These are phyloP conservation scores for Trypanosoma mega DNA, from an alignment of 208 protist genomes.

Conservation along the genomic window DNA sequence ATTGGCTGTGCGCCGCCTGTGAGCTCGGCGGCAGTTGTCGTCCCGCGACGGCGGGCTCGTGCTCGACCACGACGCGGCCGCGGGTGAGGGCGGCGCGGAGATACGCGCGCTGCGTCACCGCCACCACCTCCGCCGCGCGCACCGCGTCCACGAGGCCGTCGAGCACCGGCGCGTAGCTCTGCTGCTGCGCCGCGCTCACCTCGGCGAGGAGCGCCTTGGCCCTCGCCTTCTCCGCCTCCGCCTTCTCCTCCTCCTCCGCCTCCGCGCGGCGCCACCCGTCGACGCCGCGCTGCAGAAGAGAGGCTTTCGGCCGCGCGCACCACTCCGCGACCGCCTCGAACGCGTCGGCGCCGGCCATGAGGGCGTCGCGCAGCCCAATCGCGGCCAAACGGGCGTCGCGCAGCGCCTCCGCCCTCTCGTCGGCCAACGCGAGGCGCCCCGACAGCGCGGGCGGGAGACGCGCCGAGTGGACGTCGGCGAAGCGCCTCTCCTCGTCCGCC, in stretches of 20 bases:
- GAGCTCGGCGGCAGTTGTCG: conserved; percentile 2
- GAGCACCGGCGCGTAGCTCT: conserved; percentile 18
- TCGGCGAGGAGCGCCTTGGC: conserved; percentile 15
- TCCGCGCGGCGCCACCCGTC: neutral
- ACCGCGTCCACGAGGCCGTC: conserved; percentile 14
- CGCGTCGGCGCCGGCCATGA: conserved; percentile 18
- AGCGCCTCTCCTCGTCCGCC: conserved; percentile 22
- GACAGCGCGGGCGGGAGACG: conserved; percentile 28
- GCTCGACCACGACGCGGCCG: conserved; percentile 12
- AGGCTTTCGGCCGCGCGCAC: neutral
- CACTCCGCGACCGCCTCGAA: conserved; percentile 16
- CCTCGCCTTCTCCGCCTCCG: neutral
- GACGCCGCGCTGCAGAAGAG: conserved; percentile 1
- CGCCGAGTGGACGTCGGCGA: conserved; percentile 20
- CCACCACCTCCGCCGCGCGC: neutral
- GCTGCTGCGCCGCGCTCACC: conserved; percentile 9
- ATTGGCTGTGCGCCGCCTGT: conserved; percentile 9
- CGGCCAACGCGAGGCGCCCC: conserved; percentile 9
- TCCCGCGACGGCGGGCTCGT: conserved; percentile 16
- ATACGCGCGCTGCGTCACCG: conserved; percentile 17
- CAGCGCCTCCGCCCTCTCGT: conserved; percentile 19
- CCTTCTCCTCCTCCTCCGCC: neutral
- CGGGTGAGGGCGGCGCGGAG: conserved; percentile 7
- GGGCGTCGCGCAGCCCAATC: conserved; percentile 16
- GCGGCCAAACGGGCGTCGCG: conserved; percentile 17